Percentiles rank a stretch among this genome's conserved stretches.
These are phyloP conservation scores for Sporisorium graminicola DNA, from an alignment of 1,284 basidiomycete species.

Conservation along the genomic window DNA sequence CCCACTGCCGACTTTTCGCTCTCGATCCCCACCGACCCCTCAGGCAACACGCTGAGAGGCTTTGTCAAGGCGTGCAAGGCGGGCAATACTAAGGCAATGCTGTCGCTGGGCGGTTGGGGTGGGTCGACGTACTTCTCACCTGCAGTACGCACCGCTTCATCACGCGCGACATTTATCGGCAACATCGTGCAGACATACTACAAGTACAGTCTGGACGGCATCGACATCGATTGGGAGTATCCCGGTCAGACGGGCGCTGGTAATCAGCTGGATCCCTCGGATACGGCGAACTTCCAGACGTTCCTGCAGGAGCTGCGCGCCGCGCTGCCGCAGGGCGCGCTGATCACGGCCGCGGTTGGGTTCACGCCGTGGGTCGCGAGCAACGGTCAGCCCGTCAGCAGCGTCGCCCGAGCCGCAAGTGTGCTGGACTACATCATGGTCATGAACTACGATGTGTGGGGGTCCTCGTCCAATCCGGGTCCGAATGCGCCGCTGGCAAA, in stretches of 20 bases:
- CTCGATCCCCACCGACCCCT: constrained; percentile 38
- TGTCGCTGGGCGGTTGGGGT: constrained; percentile 62
- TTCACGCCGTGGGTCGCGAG: constrained; percentile 42
- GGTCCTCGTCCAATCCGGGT: constrained; percentile 41
- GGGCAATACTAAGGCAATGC: constrained; percentile 44
- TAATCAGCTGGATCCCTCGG: constrained; percentile 61
- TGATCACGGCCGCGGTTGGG: constrained; percentile 59
- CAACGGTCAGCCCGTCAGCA: constrained; percentile 48
- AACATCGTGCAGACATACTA: constrained; percentile 70
- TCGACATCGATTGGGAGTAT: constrained; percentile 76
- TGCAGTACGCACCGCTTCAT: constrained; percentile 37
- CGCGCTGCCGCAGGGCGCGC: constrained; percentile 71
- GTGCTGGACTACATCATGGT: constrained; percentile 61
- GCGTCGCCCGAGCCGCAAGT: constrained; percentile 46
- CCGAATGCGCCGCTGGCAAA: constrained; percentile 63
- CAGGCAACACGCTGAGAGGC: constrained; percentile 23
- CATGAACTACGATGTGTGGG: constrained; percentile 68
- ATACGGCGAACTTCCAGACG: constrained; percentile 59
- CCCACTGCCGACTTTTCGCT: constrained; percentile 48
- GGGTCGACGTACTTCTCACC: constrained; percentile 54
- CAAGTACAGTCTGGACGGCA: constrained; percentile 73
- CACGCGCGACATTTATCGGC: constrained; percentile 40
- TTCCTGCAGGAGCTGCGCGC: constrained; percentile 66
- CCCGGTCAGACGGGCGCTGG: constrained; percentile 22
- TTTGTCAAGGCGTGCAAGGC: constrained; percentile 53